A percentile compares a stretch with the other conserved stretches of the same genome.
phyloP scores from a whole-genome alignment of 139 green algal genomes.

The Tetradesmus obliquus region DNA sequence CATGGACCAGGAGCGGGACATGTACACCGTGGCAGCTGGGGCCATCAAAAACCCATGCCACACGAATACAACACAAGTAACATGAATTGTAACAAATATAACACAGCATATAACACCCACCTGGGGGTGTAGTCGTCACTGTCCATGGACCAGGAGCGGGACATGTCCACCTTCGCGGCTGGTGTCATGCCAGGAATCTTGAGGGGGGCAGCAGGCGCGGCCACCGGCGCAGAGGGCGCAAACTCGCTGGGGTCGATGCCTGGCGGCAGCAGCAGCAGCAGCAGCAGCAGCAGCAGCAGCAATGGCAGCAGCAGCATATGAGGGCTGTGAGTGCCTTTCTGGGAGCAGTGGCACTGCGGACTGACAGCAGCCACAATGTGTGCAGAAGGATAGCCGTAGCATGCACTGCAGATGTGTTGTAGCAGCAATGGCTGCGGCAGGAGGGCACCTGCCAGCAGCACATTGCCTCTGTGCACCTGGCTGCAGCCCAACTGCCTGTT shows the following conservation, averaged over 20 bases:
- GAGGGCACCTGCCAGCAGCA: no score
- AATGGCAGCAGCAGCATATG: no score
- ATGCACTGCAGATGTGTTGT: no score
- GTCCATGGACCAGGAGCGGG: slow-evolving; percentile 26
- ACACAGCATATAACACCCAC: background rate
- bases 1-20: slow-evolving; percentile 21
- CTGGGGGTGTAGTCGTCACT: slow-evolving; percentile 14
- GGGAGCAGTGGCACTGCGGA: no score
- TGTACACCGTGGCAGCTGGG: background rate
- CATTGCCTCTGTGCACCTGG: no score
- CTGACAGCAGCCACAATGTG: no score
- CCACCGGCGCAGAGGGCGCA: background rate
- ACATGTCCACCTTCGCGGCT: background rate
- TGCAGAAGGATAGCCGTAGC: no score
- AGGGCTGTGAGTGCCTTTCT: no score
- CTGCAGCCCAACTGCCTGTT: no score
- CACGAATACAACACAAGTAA: no score
- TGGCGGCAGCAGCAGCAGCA: background rate
- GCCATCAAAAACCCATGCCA: background rate
- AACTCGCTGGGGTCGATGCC: background rate
- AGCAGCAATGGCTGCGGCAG: no score
- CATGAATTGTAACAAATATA: background rate
- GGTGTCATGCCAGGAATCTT: background rate
- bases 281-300: background rate
- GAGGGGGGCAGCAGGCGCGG: background rate